A percentile compares a stretch with the other conserved stretches of the same genome.
phyloP scores from a whole-genome alignment of 73 alveolate species.

The Loxodes magnus region DNA sequence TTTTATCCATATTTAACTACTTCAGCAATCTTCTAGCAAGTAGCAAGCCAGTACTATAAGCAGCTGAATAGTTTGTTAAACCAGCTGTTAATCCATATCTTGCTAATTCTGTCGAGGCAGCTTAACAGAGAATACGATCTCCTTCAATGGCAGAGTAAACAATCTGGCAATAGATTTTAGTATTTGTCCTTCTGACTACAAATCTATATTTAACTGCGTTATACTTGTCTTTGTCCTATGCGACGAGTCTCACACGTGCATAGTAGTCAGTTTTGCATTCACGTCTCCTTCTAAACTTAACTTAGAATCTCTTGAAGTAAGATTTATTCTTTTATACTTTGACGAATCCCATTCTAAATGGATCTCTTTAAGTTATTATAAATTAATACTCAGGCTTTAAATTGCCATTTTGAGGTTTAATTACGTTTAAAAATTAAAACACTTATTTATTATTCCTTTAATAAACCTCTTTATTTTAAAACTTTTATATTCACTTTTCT shows the following conservation, averaged over 20 bases:
- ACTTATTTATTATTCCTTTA: too few relatives aligned
- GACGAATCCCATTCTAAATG: slow-evolving; percentile 93
- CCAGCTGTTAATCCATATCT: slow-evolving; percentile 96
- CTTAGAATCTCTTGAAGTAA: slow-evolving; percentile 98
- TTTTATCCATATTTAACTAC: slow-evolving; percentile 78
- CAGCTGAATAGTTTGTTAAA: slow-evolving; percentile 97
- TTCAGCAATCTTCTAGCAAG: slow-evolving; percentile 94
- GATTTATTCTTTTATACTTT: slow-evolving; percentile 93
- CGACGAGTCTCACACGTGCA: slow-evolving; percentile 94
- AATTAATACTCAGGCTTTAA: too few relatives aligned
- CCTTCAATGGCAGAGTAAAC: slow-evolving; percentile 94
- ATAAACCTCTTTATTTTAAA: too few relatives aligned
- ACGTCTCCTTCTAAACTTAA: slow-evolving; percentile 93
- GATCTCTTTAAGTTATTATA: too few relatives aligned
- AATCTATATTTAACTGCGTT: slow-evolving; percentile 98
- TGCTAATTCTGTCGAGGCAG: slow-evolving; percentile 90
- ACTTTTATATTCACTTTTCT: too few relatives aligned
- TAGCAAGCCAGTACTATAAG: slow-evolving; percentile 99
- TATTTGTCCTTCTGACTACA: slow-evolving; percentile 98
- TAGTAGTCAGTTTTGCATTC: slow-evolving; percentile 99
- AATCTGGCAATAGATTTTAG: slow-evolving; percentile 88
- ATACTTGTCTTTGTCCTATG: slow-evolving; percentile 98
- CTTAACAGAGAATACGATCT: slow-evolving; percentile 90
- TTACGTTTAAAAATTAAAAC: too few relatives aligned
- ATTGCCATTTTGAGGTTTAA: too few relatives aligned